Percentiles rank a stretch among this genome's conserved stretches.
Evolutionary conservation across 179 eudicot genomes (phyloP).

Genomic region (Gypsophila paniculata): DNA sequence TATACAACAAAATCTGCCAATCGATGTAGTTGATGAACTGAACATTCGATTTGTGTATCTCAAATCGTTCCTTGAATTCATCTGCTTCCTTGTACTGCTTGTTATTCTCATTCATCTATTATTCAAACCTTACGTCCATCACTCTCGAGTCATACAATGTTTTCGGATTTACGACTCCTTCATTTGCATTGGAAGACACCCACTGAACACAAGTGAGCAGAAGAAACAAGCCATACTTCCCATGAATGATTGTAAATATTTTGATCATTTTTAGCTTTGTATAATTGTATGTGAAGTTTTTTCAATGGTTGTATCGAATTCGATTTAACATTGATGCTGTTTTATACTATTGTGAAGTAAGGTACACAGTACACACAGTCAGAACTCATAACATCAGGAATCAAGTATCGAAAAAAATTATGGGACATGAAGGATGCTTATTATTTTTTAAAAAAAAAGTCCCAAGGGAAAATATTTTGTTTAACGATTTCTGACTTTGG

Average conservation of each 20-base stretch:
- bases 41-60: conserved; percentile 58
- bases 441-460: too few species aligned
- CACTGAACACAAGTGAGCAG: conserved; percentile 22
- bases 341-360: neutral
- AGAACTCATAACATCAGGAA: neutral
- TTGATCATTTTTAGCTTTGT: neutral
- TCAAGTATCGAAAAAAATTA: too few species aligned
- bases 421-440: too few species aligned
- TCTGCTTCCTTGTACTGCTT: conserved; percentile 30
- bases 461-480: neutral
- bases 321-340: neutral
- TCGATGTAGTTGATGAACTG: conserved; percentile 49
- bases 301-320: neutral
- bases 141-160: conserved; percentile 13
- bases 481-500: neutral
- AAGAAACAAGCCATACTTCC: too few species aligned
- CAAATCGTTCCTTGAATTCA: conserved; percentile 53
- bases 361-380: neutral
- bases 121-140: conserved; percentile 39
- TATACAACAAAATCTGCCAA: conserved; percentile 50
- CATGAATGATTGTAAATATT: too few species aligned
- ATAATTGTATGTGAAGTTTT: neutral
- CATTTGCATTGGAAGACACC: conserved; percentile 23
- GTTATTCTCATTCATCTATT: conserved; percentile 39
- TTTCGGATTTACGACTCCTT: neutral